Evolutionary conservation across 1,284 basidiomycete species (phyloP), one percentile per base, ranked within the genome.

Genomic region (Hemileccinum hortonii): DNA sequence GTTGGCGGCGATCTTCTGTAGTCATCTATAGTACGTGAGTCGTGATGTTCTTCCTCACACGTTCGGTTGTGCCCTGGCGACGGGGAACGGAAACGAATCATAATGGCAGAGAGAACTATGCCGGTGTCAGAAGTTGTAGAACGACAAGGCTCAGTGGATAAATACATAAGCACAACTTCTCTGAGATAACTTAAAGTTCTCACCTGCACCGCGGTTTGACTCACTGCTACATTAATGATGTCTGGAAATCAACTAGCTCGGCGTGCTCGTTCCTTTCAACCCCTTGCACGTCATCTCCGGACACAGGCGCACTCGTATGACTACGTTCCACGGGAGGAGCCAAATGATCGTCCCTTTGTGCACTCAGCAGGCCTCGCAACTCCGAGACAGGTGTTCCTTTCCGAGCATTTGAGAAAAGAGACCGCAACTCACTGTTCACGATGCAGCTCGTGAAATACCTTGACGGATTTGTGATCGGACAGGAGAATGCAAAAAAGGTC

Each of bases 401-500:
- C 42, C 32, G 21, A 19, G 10, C 22, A 44, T 47, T 19, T 29
- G 9, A 11, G 10, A 40, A 49, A 47, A 35, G 21, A 44, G 22
- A 26, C 35, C 11, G 35, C 26, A 7, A 36, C 49, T 65, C 37
- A 57, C 50, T 30, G 44, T 42, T 47, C 30, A 19, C 39, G 50
- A 38, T 32, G 45, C 52, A 94, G 87, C 81, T 97, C 36, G 87
- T 87, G n/a, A 80, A 87, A 64, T 93, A 93, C 69, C 80, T 97
- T 29, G 87, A 93, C 60, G 83, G 91, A 63, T 96, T 89, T 65
- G 86, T 98, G n/a, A 82, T 98, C 14, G 94, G 95, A 3, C 95
- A 98, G 68, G 89, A 92, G 57, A 80, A 79, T 56, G 94, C 95
- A 4, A 98, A 98, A 80, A 93, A 94, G 67, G 87, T 92, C 11